Evolutionary conservation across 345 rosid species (phyloP).

Genomic region (Viola odorata): DNA sequence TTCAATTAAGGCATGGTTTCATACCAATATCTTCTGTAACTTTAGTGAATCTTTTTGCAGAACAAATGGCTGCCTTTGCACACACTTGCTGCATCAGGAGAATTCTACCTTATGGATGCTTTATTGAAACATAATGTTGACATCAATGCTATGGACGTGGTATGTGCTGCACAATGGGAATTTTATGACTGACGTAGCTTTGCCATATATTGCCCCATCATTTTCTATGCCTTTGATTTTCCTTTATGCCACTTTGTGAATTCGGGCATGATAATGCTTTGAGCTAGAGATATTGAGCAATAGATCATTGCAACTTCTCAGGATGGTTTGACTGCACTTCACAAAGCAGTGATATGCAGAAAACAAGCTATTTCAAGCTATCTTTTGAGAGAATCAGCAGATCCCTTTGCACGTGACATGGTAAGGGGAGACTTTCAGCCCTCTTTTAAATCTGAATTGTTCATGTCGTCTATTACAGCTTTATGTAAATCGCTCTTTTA

Average conservation of each 20-base stretch:
- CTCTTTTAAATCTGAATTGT: not conserved
- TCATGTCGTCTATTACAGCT: not conserved
- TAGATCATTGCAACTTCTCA: slow-evolving; percentile 24
- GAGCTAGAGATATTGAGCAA: no score
- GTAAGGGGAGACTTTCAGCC: slow-evolving; percentile 31
- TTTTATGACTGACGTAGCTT: not conserved
- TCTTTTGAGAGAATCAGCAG: slow-evolving; percentile 85
- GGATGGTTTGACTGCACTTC: slow-evolving; percentile 82
- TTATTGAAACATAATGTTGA: slow-evolving; percentile 75
- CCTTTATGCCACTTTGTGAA: not conserved
- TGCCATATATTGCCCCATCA: not conserved
- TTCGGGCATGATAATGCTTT: no score
- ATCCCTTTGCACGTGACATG: slow-evolving; percentile 70
- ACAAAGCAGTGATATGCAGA: slow-evolving; percentile 74
- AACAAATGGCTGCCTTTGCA: slow-evolving; percentile 79
- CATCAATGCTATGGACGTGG: slow-evolving; percentile 75
- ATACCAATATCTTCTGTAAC: not conserved
- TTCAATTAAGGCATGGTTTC: no score
- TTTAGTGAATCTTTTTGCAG: slow-evolving; percentile 4
- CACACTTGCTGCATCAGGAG: slow-evolving; percentile 86
- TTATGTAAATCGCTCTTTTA: no score
- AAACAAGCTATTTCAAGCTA: slow-evolving; percentile 78
- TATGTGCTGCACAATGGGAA: slow-evolving; percentile 19
- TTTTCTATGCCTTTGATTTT: not conserved
- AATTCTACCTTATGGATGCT: slow-evolving; percentile 64